A percentile compares a stretch with the other conserved stretches of the same genome.
phyloP scores from a whole-genome alignment of 805 yeast genomes.

The Ogataea allantospora region DNA sequence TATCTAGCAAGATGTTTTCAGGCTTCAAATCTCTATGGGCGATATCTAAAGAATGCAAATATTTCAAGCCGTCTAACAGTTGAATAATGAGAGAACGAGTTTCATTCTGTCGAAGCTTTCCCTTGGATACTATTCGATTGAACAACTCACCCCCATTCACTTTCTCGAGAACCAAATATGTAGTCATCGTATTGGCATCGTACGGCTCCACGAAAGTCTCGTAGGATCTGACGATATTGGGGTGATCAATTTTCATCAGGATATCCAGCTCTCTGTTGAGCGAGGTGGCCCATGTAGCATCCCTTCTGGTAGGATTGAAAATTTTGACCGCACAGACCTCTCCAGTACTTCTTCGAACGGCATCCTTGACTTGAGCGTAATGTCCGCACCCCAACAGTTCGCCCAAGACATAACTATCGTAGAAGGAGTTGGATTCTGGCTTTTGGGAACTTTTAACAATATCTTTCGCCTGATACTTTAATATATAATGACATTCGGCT shows the following conservation, averaged over 20 bases:
- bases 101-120: conserved; percentile 58
- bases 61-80: conserved; percentile 64
- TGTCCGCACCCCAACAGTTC: conserved; percentile 72
- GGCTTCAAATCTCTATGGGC: conserved; percentile 95
- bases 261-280: conserved; percentile 68
- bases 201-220: conserved; percentile 54
- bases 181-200: conserved; percentile 44
- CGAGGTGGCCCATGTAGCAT: conserved; percentile 25
- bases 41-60: conserved; percentile 89
- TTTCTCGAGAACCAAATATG: conserved; percentile 68
- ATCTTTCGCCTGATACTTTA: conserved; percentile 18
- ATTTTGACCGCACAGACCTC: conserved; percentile 70
- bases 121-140: conserved; percentile 66
- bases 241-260: conserved; percentile 62
- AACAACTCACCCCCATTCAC: conserved; percentile 75
- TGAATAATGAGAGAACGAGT: conserved; percentile 57
- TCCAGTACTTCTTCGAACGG: conserved; percentile 55
- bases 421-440: conserved; percentile 40
- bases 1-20: conserved; percentile 70
- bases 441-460: conserved; percentile 5
- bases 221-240: conserved; percentile 65
- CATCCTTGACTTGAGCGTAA: conserved; percentile 78
- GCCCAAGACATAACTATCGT: conserved; percentile 57
- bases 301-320: conserved; percentile 44
- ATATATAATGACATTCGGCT: conserved; percentile 31